A percentile compares a stretch with the other conserved stretches of the same genome.
These are phyloP conservation scores for Potentilla sterilis DNA, from an alignment of 306 rosid genomes.

Conservation along the genomic window DNA sequence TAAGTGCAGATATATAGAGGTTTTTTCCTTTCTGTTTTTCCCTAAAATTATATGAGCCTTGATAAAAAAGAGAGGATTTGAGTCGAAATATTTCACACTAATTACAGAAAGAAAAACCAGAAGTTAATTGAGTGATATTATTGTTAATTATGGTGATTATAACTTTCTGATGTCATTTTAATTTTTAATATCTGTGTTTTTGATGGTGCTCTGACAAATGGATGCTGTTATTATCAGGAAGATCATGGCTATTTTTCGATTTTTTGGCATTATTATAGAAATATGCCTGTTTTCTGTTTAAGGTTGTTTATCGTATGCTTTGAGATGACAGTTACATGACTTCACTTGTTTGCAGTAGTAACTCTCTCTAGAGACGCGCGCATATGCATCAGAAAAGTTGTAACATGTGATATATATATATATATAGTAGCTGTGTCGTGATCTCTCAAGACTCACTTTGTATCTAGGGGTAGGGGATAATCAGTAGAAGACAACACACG, in stretches of 20 bases:
- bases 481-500: conserved; percentile 1
- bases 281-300: not conserved
- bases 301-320: not conserved
- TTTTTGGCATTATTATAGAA: not conserved
- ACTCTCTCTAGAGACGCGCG: conserved; percentile 12
- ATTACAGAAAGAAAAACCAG: not conserved
- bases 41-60: not conserved
- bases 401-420: conserved; percentile 25
- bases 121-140: not conserved
- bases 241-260: not conserved
- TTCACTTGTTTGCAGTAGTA: conserved; percentile 22
- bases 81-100: not conserved
- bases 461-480: not conserved
- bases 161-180: not conserved
- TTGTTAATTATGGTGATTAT: not conserved
- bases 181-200: not conserved
- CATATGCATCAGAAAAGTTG: not conserved
- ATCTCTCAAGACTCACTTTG: not conserved
- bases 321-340: conserved; percentile 5
- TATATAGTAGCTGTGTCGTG: conserved; percentile 3
- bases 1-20: not conserved
- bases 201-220: not conserved
- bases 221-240: not conserved
- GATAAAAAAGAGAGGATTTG: not conserved
- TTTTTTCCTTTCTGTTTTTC: too few relatives aligned